Conservation (phyloP, 371 early-diverging fungal species). For the Circinella minor region DNA sequence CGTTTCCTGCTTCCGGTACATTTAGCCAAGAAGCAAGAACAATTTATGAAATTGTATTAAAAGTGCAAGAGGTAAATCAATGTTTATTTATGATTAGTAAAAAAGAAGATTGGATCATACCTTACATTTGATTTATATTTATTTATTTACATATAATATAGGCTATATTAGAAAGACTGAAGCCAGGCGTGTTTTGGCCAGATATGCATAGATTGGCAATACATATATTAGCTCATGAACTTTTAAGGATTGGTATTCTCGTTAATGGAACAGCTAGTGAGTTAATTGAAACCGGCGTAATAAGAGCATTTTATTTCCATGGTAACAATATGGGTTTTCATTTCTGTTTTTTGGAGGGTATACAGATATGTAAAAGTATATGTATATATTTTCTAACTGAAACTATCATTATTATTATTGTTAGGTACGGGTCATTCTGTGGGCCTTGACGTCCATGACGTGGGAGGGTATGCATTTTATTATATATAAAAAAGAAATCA, state of each 20-base stretch:
- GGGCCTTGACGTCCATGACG: conserved; percentile 86
- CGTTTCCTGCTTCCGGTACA: conserved; percentile 80
- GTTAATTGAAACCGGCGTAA: conserved; percentile 63
- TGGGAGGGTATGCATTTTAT: conserved; percentile 71
- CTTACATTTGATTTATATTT: background rate
- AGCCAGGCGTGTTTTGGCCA: conserved; percentile 82
- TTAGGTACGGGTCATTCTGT: conserved; percentile 58
- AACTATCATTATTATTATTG: background rate
- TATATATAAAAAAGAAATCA: background rate
- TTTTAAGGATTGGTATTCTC: conserved; percentile 74
- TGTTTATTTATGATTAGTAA: conserved; percentile 13
- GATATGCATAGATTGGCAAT: conserved; percentile 85
- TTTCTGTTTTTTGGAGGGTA: too few relatives aligned
- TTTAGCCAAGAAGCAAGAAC: conserved; percentile 75
- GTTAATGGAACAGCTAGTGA: conserved; percentile 59
- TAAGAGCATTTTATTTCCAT: conserved; percentile 85
- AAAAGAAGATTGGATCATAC: background rate
- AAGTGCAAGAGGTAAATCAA: conserved; percentile 68
- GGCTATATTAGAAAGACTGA: conserved; percentile 59
- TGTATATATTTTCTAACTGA: background rate
- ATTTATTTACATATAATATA: background rate
- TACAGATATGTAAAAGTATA: background rate
- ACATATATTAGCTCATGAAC: conserved; percentile 66
- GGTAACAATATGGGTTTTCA: conserved; percentile 41
- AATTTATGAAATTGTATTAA: conserved; percentile 85